phyloP scores from a whole-genome alignment of 192 early-diverging fungal species.

The Paraglomus brasilianum region DNA sequence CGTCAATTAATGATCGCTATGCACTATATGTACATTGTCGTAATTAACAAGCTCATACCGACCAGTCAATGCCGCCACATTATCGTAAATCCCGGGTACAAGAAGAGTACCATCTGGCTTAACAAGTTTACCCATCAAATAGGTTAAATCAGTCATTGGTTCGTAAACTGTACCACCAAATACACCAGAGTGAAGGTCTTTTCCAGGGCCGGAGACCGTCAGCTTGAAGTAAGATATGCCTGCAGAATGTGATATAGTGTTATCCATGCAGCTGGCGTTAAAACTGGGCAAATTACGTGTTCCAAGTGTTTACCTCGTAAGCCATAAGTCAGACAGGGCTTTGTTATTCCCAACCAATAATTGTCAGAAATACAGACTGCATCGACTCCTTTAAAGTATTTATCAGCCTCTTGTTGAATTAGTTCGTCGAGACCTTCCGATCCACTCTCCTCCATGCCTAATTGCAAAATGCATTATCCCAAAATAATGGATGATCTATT shows the following conservation, averaged over 20 bases:
- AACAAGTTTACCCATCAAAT: constrained; percentile 82
- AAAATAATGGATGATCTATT: neutral
- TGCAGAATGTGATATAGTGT: too few relatives aligned
- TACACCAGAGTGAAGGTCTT: constrained; percentile 96
- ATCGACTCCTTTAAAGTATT: constrained; percentile 89
- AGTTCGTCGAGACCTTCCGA: constrained; percentile 93
- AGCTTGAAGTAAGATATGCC: constrained; percentile 66
- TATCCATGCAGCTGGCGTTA: too few relatives aligned
- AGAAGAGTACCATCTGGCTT: constrained; percentile 83
- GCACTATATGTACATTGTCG: neutral
- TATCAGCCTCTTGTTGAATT: constrained; percentile 82
- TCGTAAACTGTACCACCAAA: constrained; percentile 95
- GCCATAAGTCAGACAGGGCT: constrained; percentile 98
- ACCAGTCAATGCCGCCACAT: constrained; percentile 81
- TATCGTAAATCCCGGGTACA: constrained; percentile 89
- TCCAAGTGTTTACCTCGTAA: too few relatives aligned
- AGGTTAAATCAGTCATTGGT: constrained; percentile 95
- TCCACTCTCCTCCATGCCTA: constrained; percentile 69
- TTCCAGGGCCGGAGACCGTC: constrained; percentile 75
- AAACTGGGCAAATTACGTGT: too few relatives aligned
- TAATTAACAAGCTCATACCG: constrained; percentile 17
- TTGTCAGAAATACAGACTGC: constrained; percentile 97
- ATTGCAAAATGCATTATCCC: neutral
- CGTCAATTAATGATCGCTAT: neutral
- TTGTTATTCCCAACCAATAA: constrained; percentile 95